Evolutionary conservation across 805 yeast genomes (phyloP).

Genomic region (Candida nitratophila): DNA sequence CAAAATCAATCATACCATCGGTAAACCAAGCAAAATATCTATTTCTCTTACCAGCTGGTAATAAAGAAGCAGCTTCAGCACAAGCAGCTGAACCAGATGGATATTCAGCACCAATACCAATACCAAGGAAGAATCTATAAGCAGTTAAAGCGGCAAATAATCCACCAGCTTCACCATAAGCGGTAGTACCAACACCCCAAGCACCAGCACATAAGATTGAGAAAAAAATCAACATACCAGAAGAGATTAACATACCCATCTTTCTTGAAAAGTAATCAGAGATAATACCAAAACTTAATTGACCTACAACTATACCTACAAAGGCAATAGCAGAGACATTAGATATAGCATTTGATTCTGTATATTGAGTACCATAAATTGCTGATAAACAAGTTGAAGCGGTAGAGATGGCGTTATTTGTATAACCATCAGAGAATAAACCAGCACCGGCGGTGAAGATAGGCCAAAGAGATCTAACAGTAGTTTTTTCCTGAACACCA

Average conservation of each 20-base stretch:
- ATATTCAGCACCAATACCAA: constrained; percentile 92
- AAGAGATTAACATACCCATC: constrained; percentile 75
- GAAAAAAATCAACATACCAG: constrained; percentile 66
- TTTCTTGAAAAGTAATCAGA: constrained; percentile 80
- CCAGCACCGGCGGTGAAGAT: constrained; percentile 87
- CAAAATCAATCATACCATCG: constrained; percentile 78
- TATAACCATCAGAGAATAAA: constrained; percentile 87
- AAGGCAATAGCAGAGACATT: constrained; percentile 86
- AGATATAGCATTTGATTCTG: constrained; percentile 60
- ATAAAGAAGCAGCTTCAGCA: constrained; percentile 77
- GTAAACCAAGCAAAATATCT: constrained; percentile 89
- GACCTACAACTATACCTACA: constrained; percentile 88
- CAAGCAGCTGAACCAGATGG: constrained; percentile 92
- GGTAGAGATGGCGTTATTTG: constrained; percentile 76
- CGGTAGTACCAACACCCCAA: constrained; percentile 63
- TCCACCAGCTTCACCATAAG: constrained; percentile 54
- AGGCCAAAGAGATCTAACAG: constrained; percentile 41
- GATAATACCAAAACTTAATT: constrained; percentile 69
- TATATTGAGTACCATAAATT: constrained; percentile 60
- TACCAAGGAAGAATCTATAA: constrained; percentile 81
- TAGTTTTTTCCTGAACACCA: constrained; percentile 3
- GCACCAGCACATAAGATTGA: constrained; percentile 76
- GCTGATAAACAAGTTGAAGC: constrained; percentile 62
- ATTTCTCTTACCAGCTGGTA: constrained; percentile 81
- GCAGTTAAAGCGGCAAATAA: constrained; percentile 78